Base-by-base conservation (phyloP, 2,329 filamentous ascomycete genomes). In the Bipolaris cookei region DNA sequence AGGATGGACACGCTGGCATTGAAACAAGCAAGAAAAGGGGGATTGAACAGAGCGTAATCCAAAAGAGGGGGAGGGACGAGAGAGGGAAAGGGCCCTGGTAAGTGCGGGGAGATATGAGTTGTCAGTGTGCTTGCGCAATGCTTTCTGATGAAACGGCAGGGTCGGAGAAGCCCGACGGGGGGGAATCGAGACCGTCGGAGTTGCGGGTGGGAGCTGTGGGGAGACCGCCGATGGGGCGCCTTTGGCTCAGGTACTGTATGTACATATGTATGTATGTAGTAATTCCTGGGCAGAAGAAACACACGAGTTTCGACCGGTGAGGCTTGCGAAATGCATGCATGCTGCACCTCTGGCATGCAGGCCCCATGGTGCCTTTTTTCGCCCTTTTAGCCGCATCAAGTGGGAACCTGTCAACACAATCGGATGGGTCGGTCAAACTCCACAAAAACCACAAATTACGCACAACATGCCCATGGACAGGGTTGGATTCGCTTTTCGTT, bases 401-500 rank as follows among this genome's bases (percentile, higher is more conserved):
- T 8, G 30, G 41, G 41, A 30, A 61, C 62, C 62, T 57, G 62
- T 69, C 56, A 59, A 58, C 47, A 57, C 21, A 14, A 41, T 23
- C 38, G 20, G 13, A 13, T 28, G 25, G 64, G 64, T 67, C 66
- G 66, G 66, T 68, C 64, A 68, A 61, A 50, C 57, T 60, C 63
- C 64, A 58, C 59, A 42, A 42, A 34, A 45, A 28, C 25, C 35
- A 51, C 41, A 37, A 28, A 56, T 56, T 59, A 55, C 54, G 63
- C 47, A 57, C 45, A 25, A 54, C 23, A 28, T 48, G 8, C 25
- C 28, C 25, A 35, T 44, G 48, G 32, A 11, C 34, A 25, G 13
- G 16, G 21, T 16, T 44, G 3, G 25, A 28, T 28, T 10, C 8
- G 25, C 6, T 34, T 32, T 47, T 37, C 32, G 44, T 47, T 47